These are phyloP conservation scores for Pseudocercospora musae DNA, from an alignment of 2,329 filamentous ascomycete species.

Conservation along the genomic window DNA sequence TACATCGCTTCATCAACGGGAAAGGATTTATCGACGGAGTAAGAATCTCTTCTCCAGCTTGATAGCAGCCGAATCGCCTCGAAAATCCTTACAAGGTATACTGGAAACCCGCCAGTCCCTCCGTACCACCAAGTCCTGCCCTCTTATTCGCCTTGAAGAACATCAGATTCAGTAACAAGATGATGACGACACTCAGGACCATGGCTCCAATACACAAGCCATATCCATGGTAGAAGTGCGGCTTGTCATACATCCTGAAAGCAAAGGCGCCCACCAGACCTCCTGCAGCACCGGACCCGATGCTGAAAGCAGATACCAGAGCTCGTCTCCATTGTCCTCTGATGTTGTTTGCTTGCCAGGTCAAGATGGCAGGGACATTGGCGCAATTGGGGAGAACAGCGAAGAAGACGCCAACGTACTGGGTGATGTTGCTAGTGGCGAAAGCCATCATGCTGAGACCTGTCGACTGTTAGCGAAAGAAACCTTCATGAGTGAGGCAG, in stretches of 20 bases:
- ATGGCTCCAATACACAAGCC: conserved; percentile 14
- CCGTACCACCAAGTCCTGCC: conserved; percentile 22
- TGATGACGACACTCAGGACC: conserved; percentile 21
- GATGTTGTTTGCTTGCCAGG: conserved; percentile 85
- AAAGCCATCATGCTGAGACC: conserved; percentile 73
- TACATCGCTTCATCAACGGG: not conserved
- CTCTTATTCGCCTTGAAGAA: conserved; percentile 22
- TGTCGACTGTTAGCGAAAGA: conserved; percentile 53
- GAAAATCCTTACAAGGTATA: conserved; percentile 10
- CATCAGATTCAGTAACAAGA: conserved; percentile 14
- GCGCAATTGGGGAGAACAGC: conserved; percentile 69
- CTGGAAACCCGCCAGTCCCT: conserved; percentile 22
- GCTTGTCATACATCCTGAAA: conserved; percentile 20
- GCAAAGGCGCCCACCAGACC: conserved; percentile 53
- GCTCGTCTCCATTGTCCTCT: conserved; percentile 85
- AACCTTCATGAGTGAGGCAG: conserved; percentile 64
- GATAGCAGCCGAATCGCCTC: not conserved
- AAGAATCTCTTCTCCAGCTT: not conserved
- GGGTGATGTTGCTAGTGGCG: conserved; percentile 51
- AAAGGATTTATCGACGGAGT: not conserved
- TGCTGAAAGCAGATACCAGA: conserved; percentile 5
- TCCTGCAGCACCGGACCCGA: conserved; percentile 48
- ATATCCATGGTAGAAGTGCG: conserved; percentile 21
- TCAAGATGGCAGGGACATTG: conserved; percentile 71
- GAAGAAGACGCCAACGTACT: conserved; percentile 73